These are phyloP conservation scores for Lepidium aucheri DNA, from an alignment of 345 rosid species.

Conservation along the genomic window DNA sequence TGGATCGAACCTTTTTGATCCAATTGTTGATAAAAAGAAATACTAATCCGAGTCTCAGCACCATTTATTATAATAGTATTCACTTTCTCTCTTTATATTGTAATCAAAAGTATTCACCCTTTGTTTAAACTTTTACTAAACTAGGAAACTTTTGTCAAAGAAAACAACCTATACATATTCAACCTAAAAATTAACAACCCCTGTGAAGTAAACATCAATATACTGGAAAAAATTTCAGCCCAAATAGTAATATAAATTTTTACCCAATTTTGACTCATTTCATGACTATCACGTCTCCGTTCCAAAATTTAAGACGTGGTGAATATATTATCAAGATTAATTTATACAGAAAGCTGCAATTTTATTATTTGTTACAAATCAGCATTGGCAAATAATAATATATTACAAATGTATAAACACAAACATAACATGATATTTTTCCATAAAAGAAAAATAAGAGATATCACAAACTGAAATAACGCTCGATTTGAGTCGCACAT, in stretches of 20 bases:
- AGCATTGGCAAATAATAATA: no score
- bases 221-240: background rate
- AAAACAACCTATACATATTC: background rate
- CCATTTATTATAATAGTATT: background rate
- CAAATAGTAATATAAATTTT: background rate
- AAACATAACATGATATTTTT: background rate
- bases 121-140: background rate
- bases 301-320: background rate
- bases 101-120: no score
- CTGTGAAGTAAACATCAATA: background rate
- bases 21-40: no score
- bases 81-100: background rate
- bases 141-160: background rate
- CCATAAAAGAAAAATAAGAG: background rate
- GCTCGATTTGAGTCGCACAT: background rate
- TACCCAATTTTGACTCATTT: background rate
- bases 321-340: background rate
- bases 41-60: background rate
- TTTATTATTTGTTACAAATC: no score
- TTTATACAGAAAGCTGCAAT: background rate
- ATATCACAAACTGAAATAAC: slow-evolving; percentile 2
- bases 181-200: background rate
- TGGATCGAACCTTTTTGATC: no score
- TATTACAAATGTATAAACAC: background rate
- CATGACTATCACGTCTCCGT: background rate